Evolutionary conservation across 164 flowering plant genomes (phyloP).

Genomic region (Magnolia officinalis): DNA sequence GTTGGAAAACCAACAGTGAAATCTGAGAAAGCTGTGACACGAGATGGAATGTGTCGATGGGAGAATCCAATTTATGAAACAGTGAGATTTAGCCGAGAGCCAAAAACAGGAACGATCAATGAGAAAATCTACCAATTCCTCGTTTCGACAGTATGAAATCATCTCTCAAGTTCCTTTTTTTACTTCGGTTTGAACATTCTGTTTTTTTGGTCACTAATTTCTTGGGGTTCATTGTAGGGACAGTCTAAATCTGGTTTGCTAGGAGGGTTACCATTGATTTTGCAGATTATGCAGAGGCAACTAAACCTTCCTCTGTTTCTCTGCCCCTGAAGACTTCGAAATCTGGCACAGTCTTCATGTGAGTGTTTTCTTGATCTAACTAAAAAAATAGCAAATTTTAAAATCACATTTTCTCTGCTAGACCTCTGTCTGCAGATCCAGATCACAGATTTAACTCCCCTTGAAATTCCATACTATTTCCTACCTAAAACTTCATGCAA

Average conservation of each 20-base stretch:
- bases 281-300: constrained; percentile 64
- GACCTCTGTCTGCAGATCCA: background rate
- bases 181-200: background rate
- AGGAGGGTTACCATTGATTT: constrained; percentile 74
- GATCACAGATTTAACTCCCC: background rate
- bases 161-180: background rate
- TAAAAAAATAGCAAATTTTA: background rate
- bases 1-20: constrained; percentile 65
- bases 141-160: constrained; percentile 52
- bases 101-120: constrained; percentile 65
- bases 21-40: constrained; percentile 55
- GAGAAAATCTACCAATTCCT: constrained; percentile 60
- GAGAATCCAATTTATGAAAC: constrained; percentile 70
- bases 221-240: constrained; percentile 47
- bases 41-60: constrained; percentile 76
- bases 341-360: constrained; percentile 74
- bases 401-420: background rate
- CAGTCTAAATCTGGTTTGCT: constrained; percentile 64
- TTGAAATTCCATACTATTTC: background rate
- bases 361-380: constrained; percentile 21
- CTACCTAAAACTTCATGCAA: background rate
- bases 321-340: constrained; percentile 59
- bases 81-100: constrained; percentile 58
- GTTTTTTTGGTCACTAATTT: constrained; percentile 8
- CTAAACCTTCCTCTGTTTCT: constrained; percentile 47